Evolutionary conservation across 2,329 filamentous ascomycete genomes (phyloP), one percentile per base, ranked within the genome.

Genomic region (Raffaelea ambrosiae): DNA sequence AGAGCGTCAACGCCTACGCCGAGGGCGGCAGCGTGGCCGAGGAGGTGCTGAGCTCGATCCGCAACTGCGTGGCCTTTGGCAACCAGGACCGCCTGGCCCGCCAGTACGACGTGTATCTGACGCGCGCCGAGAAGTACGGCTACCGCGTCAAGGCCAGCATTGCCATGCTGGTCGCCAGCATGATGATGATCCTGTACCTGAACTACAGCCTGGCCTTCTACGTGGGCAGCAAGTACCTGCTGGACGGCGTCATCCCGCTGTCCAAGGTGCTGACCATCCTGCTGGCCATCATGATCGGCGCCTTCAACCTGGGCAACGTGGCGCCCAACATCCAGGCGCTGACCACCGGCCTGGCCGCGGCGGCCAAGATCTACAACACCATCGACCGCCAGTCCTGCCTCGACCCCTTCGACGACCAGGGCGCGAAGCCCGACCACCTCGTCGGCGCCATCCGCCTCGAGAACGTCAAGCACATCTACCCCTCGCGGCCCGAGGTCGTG

Each of bases 21-120:
- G 72, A 81, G 43, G 91, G 90, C 54, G 91, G 90, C 48, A 90
- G 84, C 2, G 77, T 97, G 13, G 91, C 88, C 4, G 93, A 97
- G 61, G 93, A 98, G 66, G 91, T 96, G 47, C 78, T 98, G 58
- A 90, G 88, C 63, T 96, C 90, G 1, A 85, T 97, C 56, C 83
- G 93, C 53, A 97, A 95, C 60, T 86, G 91, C 7, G 82, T 88
- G 8, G 93, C 93, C 26, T 98, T 96, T 59, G 88, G 88, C 40
- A 96, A 90, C 0, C 90, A 97, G 64, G 86, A 91, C 48, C 89
- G 91, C 54, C 76, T 97, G n/a, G 88, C 91, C 11, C 76, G 76
- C 53, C 84, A 91, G 63, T 97, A 97, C 61, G 86, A 95, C 57
- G 63, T 61, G 2, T 86, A 95, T 62, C 71, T 97, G 29, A 66